Percentiles rank a stretch among this genome's conserved stretches.
Evolutionary conservation across 2,329 filamentous ascomycete species (phyloP).

Genomic region (Pseudogymnoascus verrucosus): DNA sequence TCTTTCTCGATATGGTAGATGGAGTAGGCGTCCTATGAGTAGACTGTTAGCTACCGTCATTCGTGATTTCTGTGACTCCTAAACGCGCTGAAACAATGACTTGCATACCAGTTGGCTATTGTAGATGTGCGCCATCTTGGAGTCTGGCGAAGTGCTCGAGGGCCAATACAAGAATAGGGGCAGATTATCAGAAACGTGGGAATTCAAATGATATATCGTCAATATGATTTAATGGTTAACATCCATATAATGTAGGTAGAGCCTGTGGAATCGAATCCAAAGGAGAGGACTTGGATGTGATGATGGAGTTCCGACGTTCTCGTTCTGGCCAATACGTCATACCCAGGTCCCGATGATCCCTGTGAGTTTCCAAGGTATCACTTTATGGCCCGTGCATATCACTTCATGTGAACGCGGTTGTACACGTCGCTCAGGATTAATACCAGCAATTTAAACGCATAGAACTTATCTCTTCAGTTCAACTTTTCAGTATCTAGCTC

Average conservation of each 20-base stretch:
- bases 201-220: not conserved
- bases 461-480: too few relatives aligned
- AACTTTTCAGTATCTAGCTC: too few relatives aligned
- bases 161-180: not conserved
- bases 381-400: not conserved
- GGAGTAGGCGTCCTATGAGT: constrained; percentile 23
- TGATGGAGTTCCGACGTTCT: not conserved
- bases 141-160: not conserved
- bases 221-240: not conserved
- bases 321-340: constrained; percentile 3
- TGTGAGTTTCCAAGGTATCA: constrained; percentile 2
- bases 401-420: not conserved
- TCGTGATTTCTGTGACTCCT: not conserved
- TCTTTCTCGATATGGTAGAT: constrained; percentile 27
- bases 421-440: not conserved
- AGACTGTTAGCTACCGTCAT: not conserved
- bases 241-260: not conserved
- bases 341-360: constrained; percentile 1
- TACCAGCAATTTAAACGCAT: too few relatives aligned
- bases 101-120: constrained; percentile 36
- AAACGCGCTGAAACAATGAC: not conserved
- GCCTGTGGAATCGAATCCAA: not conserved
- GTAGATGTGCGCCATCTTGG: constrained; percentile 28
- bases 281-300: not conserved
- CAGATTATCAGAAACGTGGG: not conserved